Base-by-base conservation (phyloP, 176 grass and related monocot genomes). In the Hsuehochloa calcarea region DNA sequence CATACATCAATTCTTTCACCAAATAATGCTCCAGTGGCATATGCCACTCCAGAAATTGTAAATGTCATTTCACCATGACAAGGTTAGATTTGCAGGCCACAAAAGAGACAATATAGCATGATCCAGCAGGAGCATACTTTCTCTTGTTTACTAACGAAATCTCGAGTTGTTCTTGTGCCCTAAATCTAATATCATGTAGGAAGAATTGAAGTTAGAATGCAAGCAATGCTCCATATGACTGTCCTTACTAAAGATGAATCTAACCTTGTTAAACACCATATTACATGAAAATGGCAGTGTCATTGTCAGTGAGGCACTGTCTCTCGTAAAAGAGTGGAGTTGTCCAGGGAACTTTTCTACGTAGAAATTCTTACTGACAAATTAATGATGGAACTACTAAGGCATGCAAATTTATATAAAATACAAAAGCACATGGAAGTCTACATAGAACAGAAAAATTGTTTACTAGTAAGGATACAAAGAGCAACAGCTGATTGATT, bases 1-100 rank as follows among this genome's bases (percentile, higher is more conserved):
- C 73, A 89, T 75, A 82, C 68, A 87, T 73, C 80, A 84, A 89
- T 84, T 86, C 80, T 63, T 82, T 89, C 65, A 90, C 77, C 61
- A 84, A 88, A 84, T 71, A 87, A 88, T 87, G 58, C 75, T 80
- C 89, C 85, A 79, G 80, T 8, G 61, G 82, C 83, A 80, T 65
- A 83, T 90, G 74, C 60, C 88, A 71, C 64, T 82, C 91, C 78
- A 60, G 68, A 35, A 82, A 72, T 85, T 81, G 51, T 34, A 78
- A 74, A 68, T 17, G 75, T 5, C 55, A 72, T 70, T 82, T 49
- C 51, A 82, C 52, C 78, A 82, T 80, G 43, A 88, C 29, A 80
- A 79, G 15, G 54, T 77, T 60, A 80, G 45, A 83, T 79, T 86
- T 72, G 65, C 78, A 75, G 17, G 56, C 37, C 55, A 93, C 71